Evolutionary conservation across 345 rosid species (phyloP), one percentile per base, ranked within the genome.

Genomic region (Citrus australasica): DNA sequence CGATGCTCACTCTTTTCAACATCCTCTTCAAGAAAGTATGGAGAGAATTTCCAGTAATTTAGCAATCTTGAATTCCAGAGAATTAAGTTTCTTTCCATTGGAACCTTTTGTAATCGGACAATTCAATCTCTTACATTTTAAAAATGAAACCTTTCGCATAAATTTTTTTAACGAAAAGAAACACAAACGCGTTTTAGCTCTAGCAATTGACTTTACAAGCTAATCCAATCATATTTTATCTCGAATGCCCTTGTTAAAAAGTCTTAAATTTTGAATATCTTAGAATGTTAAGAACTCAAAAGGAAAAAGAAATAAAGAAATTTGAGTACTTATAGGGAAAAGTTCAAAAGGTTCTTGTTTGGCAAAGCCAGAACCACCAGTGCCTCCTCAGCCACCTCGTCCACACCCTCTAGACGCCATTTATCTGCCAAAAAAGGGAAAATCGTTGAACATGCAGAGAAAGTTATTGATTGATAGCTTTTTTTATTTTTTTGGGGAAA

Each of bases 341-440:
- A 82, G 86, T 71, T 56, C 79, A 83, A 87, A 89, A 33, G 89
- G 88, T 71, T 87, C 86, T 27, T 85, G 81, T 72, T 79, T 84
- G 9, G 70, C 83, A 68, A 21, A 79, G 53, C 69, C 58, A 68
- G 3, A 9, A n/a, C 77, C 68, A n/a, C 84, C 72, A 33, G 84
- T 78, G 2, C 86, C 81, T 60, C 88, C 64, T 64, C 42, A 67
- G 60, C 87, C 72, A 11, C 80, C 67, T 2, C 89, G 55, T 68
- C 90, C 83, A 67, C 90, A 78, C 51, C 90, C 87, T 65, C 88
- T 82, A 66, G 37, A 89, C 7, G 90, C 79, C 95, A 91, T 91
- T 70, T 69, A 60, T 27, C 30, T 38, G 1, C 17, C 19, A 16
- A 46, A 28, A 48, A 8, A 17, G 51, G 33, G 51, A 53, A 14